A percentile compares a stretch with the other conserved stretches of the same genome.
These are phyloP conservation scores for Rhizopogon sp. DNA, from an alignment of 768 basidiomycete genomes.

Conservation along the genomic window DNA sequence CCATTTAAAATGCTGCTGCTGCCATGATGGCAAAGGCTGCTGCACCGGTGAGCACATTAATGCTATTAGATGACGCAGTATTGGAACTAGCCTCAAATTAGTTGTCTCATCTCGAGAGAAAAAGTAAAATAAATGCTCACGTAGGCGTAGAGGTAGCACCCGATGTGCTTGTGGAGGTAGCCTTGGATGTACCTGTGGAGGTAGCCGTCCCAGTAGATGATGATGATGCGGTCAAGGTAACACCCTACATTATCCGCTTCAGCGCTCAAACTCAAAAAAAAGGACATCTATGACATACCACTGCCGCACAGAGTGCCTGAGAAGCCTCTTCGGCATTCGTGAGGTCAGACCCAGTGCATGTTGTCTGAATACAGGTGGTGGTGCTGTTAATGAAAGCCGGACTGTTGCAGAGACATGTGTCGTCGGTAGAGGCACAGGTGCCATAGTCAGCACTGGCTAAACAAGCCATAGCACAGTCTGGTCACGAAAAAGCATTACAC, in stretches of 20 bases:
- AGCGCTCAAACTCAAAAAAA: not conserved
- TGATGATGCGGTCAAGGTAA: slow-evolving; percentile 34
- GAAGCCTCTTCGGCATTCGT: slow-evolving; percentile 36
- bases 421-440: slow-evolving; percentile 44
- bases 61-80: slow-evolving; percentile 1
- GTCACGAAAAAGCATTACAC: not conserved
- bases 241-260: slow-evolving; percentile 35
- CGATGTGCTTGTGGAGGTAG: not conserved
- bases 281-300: slow-evolving; percentile 34
- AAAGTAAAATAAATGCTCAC: slow-evolving; percentile 3
- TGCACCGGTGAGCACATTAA: slow-evolving; percentile 9
- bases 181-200: slow-evolving; percentile 2
- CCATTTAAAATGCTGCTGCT: slow-evolving; percentile 10
- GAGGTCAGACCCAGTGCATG: slow-evolving; percentile 48
- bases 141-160: not conserved
- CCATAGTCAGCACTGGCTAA: slow-evolving; percentile 37
- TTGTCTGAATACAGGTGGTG: slow-evolving; percentile 41
- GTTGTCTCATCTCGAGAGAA: not conserved
- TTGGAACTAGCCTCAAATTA: not conserved
- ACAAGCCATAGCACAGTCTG: slow-evolving; percentile 53
- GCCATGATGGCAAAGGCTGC: slow-evolving; percentile 8
- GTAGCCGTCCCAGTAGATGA: slow-evolving; percentile 9
- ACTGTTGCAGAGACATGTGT: slow-evolving; percentile 53
- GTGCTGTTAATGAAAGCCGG: slow-evolving; percentile 38
- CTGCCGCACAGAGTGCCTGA: slow-evolving; percentile 38